Evolutionary conservation across 345 rosid genomes (phyloP), one percentile per base, ranked within the genome.

Genomic region (Clausena lansium): DNA sequence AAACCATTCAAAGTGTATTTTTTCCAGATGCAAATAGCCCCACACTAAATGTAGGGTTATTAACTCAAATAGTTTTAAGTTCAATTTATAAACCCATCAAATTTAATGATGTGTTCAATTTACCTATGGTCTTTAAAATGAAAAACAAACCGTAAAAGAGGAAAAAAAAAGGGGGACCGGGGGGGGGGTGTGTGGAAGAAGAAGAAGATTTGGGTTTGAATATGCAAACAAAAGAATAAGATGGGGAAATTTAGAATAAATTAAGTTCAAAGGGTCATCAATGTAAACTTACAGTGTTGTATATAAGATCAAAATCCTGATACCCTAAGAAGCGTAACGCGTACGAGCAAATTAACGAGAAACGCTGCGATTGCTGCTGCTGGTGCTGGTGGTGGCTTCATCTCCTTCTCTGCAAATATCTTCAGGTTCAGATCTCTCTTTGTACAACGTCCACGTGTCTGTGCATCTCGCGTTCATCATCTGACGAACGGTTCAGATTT

Each of bases 401-500:
- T 24, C 58, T 25, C 45, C 63, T 63, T 60, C 22, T 30, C 79
- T 27, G 70, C 79, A 41, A 11, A 17, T 47, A 47, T 24, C n/a
- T 3, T 30, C 70, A 57, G 85, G 82, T 78, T 75, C 66, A 25
- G 68, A 58, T 82, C 64, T 41, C 27, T 68, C 77, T 67, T 1
- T 59, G 41, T 32, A 17, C 39, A 15, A 1, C 32, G 4, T 62
- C 11, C 58, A 7, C 24, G 19, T 25, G 55, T 61, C 20, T 1
- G 7, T 25, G 0, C 6, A 5, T 50, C 20, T 28, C 17, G 38
- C 15, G 4, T 55, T 54, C 74, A 7, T 39, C 33, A 47, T 33
- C n/a, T 77, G 62, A 38, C 8, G 8, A 73, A 33, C 28, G 45
- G 61, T 72, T 59, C 45, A 55, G 11, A 30, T 77, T 32, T 32